Percentiles rank a stretch among this genome's conserved stretches.
These are phyloP conservation scores for Schizonepeta tenuifolia DNA, from an alignment of 257 asterid genomes.

Conservation along the genomic window DNA sequence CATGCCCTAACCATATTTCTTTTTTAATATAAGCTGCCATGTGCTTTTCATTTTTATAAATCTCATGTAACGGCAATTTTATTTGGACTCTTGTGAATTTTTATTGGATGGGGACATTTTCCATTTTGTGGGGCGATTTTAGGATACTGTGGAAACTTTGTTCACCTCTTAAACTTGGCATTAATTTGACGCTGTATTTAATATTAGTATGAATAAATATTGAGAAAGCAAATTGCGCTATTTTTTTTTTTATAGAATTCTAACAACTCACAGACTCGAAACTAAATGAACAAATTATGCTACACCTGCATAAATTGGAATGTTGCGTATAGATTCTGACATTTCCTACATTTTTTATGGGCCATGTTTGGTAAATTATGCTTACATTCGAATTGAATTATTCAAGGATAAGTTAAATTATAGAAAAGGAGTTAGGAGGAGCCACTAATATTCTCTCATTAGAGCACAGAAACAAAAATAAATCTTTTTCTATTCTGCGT, in stretches of 20 bases:
- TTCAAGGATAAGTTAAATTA: not conserved
- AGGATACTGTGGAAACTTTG: not conserved
- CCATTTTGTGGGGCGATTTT: not conserved
- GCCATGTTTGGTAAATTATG: not conserved
- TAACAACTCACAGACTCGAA: too few relatives aligned
- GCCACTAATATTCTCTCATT: not conserved
- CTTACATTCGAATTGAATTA: not conserved
- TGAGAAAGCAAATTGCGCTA: not conserved
- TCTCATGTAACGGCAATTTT: not conserved
- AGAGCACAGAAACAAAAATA: not conserved
- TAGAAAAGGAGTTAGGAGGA: not conserved
- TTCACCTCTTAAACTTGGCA: not conserved
- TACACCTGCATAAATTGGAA: too few relatives aligned
- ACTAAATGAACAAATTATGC: too few relatives aligned
- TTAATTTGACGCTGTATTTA: not conserved
- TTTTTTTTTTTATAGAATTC: not conserved
- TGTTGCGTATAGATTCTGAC: not conserved
- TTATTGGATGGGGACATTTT: not conserved
- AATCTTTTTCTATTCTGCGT: not conserved
- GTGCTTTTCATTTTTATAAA: not conserved
- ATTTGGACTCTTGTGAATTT: constrained; percentile 8
- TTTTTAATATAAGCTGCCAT: not conserved
- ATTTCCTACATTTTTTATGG: not conserved
- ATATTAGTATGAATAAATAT: not conserved
- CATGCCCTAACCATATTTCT: not conserved